Evolutionary conservation across 495 filamentous ascomycete species (phyloP), one percentile per base, ranked within the genome.

Genomic region (Tuber microsphaerosporum): DNA sequence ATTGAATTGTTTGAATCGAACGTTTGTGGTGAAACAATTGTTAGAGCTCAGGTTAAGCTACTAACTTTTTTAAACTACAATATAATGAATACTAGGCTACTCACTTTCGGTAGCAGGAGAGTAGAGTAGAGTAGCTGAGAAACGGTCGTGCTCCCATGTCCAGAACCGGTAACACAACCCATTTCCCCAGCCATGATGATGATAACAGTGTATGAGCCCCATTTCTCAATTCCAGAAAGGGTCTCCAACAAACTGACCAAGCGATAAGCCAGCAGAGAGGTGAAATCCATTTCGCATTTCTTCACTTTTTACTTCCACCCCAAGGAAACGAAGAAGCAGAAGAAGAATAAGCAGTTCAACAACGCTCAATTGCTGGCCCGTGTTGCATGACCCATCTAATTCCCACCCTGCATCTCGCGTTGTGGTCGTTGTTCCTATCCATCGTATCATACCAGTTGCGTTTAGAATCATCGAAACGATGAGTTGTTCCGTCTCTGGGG

Each of bases 391-490:
- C 56, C 76, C 77, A 79, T 79, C 77, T 79, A 79, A 79, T 79
- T 79, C 78, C 77, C 70, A 79, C 77, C 77, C 77, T 79, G 77
- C 77, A 79, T 79, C 77, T 79, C 78, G 56, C 77, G 73, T 79
- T 75, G 77, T 79, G 72, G 77, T 79, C 77, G 77, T 79, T 79
- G 77, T 79, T 75, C 77, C 77, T 77, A 79, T 79, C 77, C 77
- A 79, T 79, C 77, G 77, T 79, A 79, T 79, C 77, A 79, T 79
- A 79, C 77, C 71, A 71, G 77, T 79, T 51, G 77, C 46, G 76
- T 79, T 79, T 77, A 71, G 78, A 79, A 79, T 79, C 74, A 79
- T 69, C 75, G 77, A 79, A 79, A 79, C 77, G 77, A 79, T 79
- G 77, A 79, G 77, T 79, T 79, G 77, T 79, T 79, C 77, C 77